Evolutionary conservation across 495 filamentous ascomycete genomes (phyloP), one percentile per base, ranked within the genome.

Genomic region (Tetracladium setigerum): DNA sequence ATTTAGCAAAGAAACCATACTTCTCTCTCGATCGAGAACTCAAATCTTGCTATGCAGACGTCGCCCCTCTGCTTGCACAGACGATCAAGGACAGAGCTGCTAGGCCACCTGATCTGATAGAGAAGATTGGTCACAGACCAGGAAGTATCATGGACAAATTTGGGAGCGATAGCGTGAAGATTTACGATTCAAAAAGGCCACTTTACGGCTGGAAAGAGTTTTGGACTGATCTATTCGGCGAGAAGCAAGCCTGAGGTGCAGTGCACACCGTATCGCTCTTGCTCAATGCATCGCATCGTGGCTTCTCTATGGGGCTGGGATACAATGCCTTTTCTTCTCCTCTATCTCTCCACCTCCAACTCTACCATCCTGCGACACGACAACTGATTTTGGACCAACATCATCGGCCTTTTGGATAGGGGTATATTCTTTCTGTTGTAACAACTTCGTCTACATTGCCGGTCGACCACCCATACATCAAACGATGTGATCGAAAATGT

Each of bases 1-100:
- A 85, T 27, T 76, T 95, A 0, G 91, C 90, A 11, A 92, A 91
- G 62, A 97, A 97, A 65, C 87, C 92, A 1, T 97, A 97, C 56
- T 86, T 88, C 60, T 81, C 71, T 18, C 77, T 97, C 2, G 81
- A 87, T 22, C 82, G 92, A 31, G 92, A 98, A 61, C 68, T 98
- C 10, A 74, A 71, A 17, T 71, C 74, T 8, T 95, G 88, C 57
- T 98, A 81, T 60, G 83, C 86, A 0, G 89, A 95, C 44, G 79
- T 95, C 3, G 92, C 92, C 1, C 88, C 89, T 0, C 63, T 67
- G 42, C 62, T 98, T 0, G 75, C 87, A 0, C 69, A 73, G 8
- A 79, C 79, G 46, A 95, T 97, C 40, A 71, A 69, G 38, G 76
- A 84, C 17, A 70, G 87, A 16, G 86, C 89, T 0, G 62, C 71